Percentiles rank a stretch among this genome's conserved stretches.
Conservation (phyloP, 2,329 filamentous ascomycete genomes). For the Colletotrichum tanaceti region DNA sequence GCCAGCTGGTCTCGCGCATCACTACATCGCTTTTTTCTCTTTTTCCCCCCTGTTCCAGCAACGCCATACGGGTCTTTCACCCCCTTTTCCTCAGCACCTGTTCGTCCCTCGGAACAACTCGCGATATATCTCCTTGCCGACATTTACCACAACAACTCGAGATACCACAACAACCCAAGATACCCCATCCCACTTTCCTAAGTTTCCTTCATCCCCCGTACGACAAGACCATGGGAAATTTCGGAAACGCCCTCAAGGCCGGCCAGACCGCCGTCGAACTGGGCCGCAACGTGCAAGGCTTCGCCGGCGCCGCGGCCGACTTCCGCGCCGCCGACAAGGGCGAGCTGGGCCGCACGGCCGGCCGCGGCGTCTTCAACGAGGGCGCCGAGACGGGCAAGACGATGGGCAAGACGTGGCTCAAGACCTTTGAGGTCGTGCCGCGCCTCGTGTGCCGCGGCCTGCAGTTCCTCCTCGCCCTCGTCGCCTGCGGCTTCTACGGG, state of each 20-base stretch:
- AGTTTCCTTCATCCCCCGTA: background rate
- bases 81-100: background rate
- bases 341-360: slow-evolving; percentile 45
- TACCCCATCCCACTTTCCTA: background rate
- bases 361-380: slow-evolving; percentile 49
- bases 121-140: background rate
- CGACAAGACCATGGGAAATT: slow-evolving; percentile 46
- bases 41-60: background rate
- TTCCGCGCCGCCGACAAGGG: slow-evolving; percentile 50
- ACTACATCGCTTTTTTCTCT: background rate
- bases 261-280: slow-evolving; percentile 51
- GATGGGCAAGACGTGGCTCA: slow-evolving; percentile 58
- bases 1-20: slow-evolving; percentile 10
- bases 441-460: slow-evolving; percentile 70
- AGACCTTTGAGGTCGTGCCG: slow-evolving; percentile 59
- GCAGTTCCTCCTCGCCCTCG: slow-evolving; percentile 77
- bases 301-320: slow-evolving; percentile 46
- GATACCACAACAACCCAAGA: background rate
- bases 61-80: background rate
- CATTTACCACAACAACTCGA: background rate
- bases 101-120: background rate
- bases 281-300: slow-evolving; percentile 45
- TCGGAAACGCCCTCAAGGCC: slow-evolving; percentile 48
- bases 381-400: slow-evolving; percentile 54
- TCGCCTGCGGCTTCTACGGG: slow-evolving; percentile 77